A percentile compares a stretch with the other conserved stretches of the same genome.
phyloP scores from a whole-genome alignment of 1,139 yeast species.

The Hyphopichia burtonii region DNA sequence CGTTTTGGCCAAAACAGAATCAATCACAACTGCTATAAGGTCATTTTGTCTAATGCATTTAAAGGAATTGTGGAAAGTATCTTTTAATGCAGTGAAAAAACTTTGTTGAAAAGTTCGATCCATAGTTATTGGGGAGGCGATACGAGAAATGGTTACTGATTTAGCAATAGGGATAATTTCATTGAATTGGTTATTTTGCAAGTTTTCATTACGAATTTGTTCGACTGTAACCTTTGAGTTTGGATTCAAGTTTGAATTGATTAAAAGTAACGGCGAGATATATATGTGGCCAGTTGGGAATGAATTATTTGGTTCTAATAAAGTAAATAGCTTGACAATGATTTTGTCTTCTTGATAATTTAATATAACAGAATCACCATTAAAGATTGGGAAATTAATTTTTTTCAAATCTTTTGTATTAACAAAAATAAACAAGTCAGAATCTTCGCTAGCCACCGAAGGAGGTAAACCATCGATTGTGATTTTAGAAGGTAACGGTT shows the following conservation, averaged over 20 bases:
- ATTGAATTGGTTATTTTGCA: conserved; percentile 15
- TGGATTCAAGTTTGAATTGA: conserved; percentile 45
- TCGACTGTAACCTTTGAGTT: conserved; percentile 28
- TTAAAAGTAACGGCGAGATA: conserved; percentile 63
- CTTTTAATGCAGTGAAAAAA: conserved; percentile 61
- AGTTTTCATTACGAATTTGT: conserved; percentile 14
- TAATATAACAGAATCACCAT: conserved; percentile 63
- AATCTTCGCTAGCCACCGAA: conserved; percentile 38
- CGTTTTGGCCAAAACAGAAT: conserved; percentile 64
- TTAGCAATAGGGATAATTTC: conserved; percentile 37
- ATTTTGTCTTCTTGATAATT: conserved; percentile 20
- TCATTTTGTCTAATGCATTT: conserved; percentile 66
- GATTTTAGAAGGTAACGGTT: conserved; percentile 32
- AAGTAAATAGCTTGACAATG: conserved; percentile 54
- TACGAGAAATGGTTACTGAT: conserved; percentile 59
- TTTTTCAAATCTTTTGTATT: conserved; percentile 51
- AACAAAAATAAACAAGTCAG: conserved; percentile 51
- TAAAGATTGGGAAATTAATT: conserved; percentile 56
- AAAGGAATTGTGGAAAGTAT: conserved; percentile 55
- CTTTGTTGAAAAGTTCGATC: conserved; percentile 65
- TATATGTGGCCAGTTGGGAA: conserved; percentile 42
- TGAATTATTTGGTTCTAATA: conserved; percentile 58
- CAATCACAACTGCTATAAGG: conserved; percentile 74
- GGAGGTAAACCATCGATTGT: conserved; percentile 23
- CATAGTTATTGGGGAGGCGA: conserved; percentile 69